Conservation (phyloP, 805 yeast genomes). For the Wickerhamiella azymoides region DNA sequence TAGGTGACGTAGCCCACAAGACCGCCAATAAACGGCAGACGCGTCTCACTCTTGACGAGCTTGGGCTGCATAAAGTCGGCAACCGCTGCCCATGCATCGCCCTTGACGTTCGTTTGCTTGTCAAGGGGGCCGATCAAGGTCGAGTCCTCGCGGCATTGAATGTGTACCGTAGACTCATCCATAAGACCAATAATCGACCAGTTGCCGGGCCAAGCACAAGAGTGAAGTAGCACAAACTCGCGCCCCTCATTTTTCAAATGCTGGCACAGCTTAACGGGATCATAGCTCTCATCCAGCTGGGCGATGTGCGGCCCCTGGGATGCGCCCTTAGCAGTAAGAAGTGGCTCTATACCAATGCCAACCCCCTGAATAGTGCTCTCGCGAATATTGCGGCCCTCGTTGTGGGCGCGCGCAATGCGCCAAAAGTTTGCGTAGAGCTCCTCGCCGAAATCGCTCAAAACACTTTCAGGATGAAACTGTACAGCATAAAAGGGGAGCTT, state of each 20-base stretch:
- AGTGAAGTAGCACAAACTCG: slow-evolving; percentile 52
- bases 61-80: slow-evolving; percentile 16
- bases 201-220: slow-evolving; percentile 72
- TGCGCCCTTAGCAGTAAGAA: neutral
- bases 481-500: slow-evolving; percentile 72
- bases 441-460: slow-evolving; percentile 62
- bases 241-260: slow-evolving; percentile 14
- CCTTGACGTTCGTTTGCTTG: neutral
- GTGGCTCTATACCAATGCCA: slow-evolving; percentile 3
- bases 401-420: slow-evolving; percentile 27
- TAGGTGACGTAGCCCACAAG: slow-evolving; percentile 74
- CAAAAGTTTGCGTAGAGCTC: slow-evolving; percentile 51
- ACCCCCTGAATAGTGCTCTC: neutral
- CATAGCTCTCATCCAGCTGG: neutral
- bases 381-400: neutral
- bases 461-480: slow-evolving; percentile 94
- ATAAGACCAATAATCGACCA: slow-evolving; percentile 73
- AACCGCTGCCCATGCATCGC: slow-evolving; percentile 4
- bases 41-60: slow-evolving; percentile 20
- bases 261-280: slow-evolving; percentile 11
- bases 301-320: neutral
- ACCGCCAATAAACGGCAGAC: slow-evolving; percentile 83
- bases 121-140: slow-evolving; percentile 13
- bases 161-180: slow-evolving; percentile 13
- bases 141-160: slow-evolving; percentile 12